Conservation (phyloP, 306 rosid species). For the Cucurbita maxima region DNA sequence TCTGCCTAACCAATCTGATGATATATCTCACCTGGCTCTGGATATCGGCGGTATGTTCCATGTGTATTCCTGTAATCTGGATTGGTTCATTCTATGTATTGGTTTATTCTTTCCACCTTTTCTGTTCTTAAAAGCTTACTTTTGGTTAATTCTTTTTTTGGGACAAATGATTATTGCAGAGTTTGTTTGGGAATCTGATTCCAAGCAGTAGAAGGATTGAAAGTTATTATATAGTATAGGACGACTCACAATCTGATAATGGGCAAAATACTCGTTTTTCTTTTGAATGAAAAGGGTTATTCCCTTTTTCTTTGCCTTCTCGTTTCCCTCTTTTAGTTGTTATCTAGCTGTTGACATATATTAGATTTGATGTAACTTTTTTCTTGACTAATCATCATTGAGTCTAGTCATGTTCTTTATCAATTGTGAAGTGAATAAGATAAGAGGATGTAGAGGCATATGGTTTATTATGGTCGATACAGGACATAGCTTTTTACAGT, state of each 20-base stretch:
- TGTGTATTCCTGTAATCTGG: not conserved
- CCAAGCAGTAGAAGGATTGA: not conserved
- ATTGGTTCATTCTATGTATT: not conserved
- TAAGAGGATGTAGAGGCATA: not conserved
- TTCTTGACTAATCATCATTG: not conserved
- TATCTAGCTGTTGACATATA: not conserved
- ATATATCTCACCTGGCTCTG: constrained; percentile 74
- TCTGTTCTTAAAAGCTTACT: not conserved
- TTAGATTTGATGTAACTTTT: not conserved
- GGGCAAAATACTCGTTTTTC: not conserved
- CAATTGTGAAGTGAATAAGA: not conserved
- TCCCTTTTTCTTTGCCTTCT: not conserved
- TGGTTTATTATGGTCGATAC: not conserved
- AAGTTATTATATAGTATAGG: not conserved
- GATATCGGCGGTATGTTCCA: constrained; percentile 72
- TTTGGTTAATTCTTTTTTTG: not conserved
- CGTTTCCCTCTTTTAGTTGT: not conserved
- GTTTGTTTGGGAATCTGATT: not conserved
- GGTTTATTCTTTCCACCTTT: not conserved
- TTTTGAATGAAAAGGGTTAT: not conserved
- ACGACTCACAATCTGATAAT: not conserved
- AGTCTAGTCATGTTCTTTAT: not conserved
- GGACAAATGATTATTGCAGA: not conserved
- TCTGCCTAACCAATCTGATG: constrained; percentile 94
- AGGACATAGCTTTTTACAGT: not conserved